phyloP scores from a whole-genome alignment of 768 basidiomycete species.

The Asterophora lycoperdoides region DNA sequence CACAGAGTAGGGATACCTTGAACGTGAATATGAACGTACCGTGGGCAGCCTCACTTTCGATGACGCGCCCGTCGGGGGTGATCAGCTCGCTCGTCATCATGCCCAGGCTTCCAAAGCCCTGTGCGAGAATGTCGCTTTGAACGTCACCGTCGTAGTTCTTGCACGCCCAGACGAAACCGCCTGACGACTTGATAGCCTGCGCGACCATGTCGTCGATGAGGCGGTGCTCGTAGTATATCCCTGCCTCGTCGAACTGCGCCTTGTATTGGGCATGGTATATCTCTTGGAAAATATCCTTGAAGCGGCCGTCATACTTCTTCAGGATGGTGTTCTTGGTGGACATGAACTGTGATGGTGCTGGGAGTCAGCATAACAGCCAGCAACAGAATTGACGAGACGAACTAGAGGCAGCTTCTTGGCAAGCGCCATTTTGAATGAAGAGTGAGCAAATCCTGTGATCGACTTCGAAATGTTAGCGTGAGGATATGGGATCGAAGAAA shows the following conservation, averaged over 20 bases:
- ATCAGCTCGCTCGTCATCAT: constrained; percentile 98
- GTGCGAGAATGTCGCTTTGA: constrained; percentile 91
- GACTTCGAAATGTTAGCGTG: constrained; percentile 42
- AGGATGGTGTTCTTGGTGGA: constrained; percentile 97
- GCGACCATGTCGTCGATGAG: constrained; percentile 99
- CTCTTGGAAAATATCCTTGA: constrained; percentile 99
- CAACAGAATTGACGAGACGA: constrained; percentile 12
- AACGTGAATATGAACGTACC: constrained; percentile 35
- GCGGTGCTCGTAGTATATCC: constrained; percentile 93
- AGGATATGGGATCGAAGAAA: not conserved
- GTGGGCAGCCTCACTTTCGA: constrained; percentile 97
- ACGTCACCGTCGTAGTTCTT: constrained; percentile 86
- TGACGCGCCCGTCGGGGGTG: constrained; percentile 88
- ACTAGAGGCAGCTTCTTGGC: constrained; percentile 74
- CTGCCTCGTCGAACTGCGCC: constrained; percentile 57
- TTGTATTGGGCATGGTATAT: constrained; percentile 84
- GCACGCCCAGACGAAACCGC: constrained; percentile 80
- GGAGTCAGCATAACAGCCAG: not conserved
- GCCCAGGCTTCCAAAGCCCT: constrained; percentile 93
- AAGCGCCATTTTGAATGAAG: constrained; percentile 96
- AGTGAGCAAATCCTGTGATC: constrained; percentile 92
- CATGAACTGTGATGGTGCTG: constrained; percentile 63
- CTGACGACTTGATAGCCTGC: constrained; percentile 93
- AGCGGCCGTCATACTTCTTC: constrained; percentile 97
- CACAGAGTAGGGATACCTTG: not conserved